Evolutionary conservation across 1,284 basidiomycete genomes (phyloP).

Genomic region (Cutaneotrichosporon cutaneum): DNA sequence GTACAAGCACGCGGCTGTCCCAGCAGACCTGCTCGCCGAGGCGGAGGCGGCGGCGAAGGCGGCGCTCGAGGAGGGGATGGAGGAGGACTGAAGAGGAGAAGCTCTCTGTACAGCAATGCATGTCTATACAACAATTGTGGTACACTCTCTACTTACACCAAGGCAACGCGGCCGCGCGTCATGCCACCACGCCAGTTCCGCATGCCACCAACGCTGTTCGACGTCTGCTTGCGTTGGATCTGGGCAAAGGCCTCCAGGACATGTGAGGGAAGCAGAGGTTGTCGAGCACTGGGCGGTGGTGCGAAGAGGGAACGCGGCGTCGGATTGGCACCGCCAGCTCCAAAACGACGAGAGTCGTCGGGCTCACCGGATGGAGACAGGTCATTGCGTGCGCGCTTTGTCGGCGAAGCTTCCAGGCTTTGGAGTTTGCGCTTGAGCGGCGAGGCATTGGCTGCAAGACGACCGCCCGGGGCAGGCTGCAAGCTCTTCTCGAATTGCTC

Average conservation of each 20-base stretch:
- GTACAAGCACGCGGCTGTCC: constrained; percentile 76
- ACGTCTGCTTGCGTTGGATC: constrained; percentile 80
- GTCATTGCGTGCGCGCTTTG: constrained; percentile 57
- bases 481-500: constrained; percentile 36
- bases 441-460: constrained; percentile 15
- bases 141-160: constrained; percentile 61
- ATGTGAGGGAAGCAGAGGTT: constrained; percentile 73
- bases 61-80: constrained; percentile 79
- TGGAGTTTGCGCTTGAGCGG: constrained; percentile 31
- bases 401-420: constrained; percentile 49
- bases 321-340: not conserved
- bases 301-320: constrained; percentile 66
- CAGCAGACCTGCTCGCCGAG: constrained; percentile 76
- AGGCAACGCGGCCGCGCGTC: constrained; percentile 70
- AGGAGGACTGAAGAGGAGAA: constrained; percentile 59
- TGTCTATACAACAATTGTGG: constrained; percentile 21
- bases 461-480: constrained; percentile 14
- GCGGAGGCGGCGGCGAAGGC: constrained; percentile 88
- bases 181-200: constrained; percentile 81
- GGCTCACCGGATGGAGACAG: not conserved
- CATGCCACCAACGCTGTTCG: constrained; percentile 76
- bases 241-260: constrained; percentile 83
- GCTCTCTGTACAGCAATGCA: constrained; percentile 57
- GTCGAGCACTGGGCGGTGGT: constrained; percentile 73
- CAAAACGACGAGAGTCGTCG: not conserved